Base-by-base conservation (phyloP, 2,329 filamentous ascomycete species). In the Acrocalymma vagum region DNA sequence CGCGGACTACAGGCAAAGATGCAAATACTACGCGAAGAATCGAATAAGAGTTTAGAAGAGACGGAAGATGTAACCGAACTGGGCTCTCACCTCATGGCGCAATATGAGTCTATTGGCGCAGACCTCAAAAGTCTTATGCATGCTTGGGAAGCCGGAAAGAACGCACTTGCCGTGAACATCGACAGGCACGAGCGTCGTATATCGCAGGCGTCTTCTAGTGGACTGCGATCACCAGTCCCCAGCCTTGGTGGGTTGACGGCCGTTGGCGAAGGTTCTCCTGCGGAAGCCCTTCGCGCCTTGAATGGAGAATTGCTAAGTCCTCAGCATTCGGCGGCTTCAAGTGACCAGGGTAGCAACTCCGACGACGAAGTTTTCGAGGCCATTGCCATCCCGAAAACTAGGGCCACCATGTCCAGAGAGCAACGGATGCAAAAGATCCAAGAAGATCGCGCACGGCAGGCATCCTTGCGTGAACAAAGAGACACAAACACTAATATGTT, bases 1-100 rank as follows among this genome's bases (percentile, higher is more conserved):
- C 86, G 92, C 18, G 89, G 90, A 9, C 78, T 99, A 32, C 93
- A 97, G 70, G 94, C 94, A 23, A 99, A 97, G 70, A 84, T 99
- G 75, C 91, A 95, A 45, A 78, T 99, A 6, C 74, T 97, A 38
- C 85, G 90, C 33, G 94, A 99, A 67, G 91, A 96, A 68, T 95
- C 91, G 0, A 90, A 89, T 62, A 83, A 83, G 45, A 84, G 84
- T 28, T 72, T 96, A 18, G 88, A 95, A 59, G 84, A 87, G 55
- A 84, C 88, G 1, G 73, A 76, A 24, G 83, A 89, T 47, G 67
- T 77, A 5, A 83, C 84, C 4, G 88, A 95, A 53, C 80, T 96
- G 11, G 90, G 88, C 0, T 81, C 86, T 1, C 85, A 84, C 48
- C 78, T 97, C 25, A 86, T 96, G 79, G 74, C 85, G 15, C 94